Evolutionary conservation across 768 basidiomycete genomes (phyloP).

Genomic region (Pulveroboletus sp.): DNA sequence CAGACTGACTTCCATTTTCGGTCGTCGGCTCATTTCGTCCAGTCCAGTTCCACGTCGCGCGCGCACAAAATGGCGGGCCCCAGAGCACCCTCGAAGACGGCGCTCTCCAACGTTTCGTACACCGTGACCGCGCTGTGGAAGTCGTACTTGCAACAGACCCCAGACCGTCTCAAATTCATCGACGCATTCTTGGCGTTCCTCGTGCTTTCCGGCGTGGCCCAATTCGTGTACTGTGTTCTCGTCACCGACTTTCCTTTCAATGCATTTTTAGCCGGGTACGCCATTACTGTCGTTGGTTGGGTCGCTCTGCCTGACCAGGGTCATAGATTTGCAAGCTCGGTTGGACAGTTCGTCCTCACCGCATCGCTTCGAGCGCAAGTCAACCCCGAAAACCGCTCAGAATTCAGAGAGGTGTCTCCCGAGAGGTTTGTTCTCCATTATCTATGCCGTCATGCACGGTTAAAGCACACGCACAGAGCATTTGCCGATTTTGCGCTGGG

Average conservation of each 20-base stretch:
- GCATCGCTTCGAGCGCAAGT: constrained; percentile 91
- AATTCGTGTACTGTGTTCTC: constrained; percentile 88
- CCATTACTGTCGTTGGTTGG: constrained; percentile 1
- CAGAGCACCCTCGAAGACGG: constrained; percentile 24
- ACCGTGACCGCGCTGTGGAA: constrained; percentile 57
- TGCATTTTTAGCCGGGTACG: constrained; percentile 93
- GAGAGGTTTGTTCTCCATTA: constrained; percentile 61
- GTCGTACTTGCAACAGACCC: constrained; percentile 73
- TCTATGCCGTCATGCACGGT: neutral
- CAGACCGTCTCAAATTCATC: constrained; percentile 86
- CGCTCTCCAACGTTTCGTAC: constrained; percentile 25
- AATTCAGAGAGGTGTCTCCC: constrained; percentile 89
- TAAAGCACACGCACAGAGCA: constrained; percentile 50
- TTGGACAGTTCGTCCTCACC: constrained; percentile 95
- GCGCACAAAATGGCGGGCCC: constrained; percentile 32
- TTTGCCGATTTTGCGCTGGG: constrained; percentile 96
- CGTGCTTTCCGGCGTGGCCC: constrained; percentile 82
- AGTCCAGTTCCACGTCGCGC: constrained; percentile 22
- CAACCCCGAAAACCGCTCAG: constrained; percentile 73
- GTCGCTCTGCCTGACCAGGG: constrained; percentile 1
- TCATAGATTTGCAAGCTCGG: constrained; percentile 82
- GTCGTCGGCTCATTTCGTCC: constrained; percentile 1
- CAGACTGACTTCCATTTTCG: constrained; percentile 10
- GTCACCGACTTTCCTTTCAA: constrained; percentile 96
- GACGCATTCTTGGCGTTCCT: constrained; percentile 91